Conservation (phyloP, 257 asterid genomes). For the Solanum infundibuliforme region DNA sequence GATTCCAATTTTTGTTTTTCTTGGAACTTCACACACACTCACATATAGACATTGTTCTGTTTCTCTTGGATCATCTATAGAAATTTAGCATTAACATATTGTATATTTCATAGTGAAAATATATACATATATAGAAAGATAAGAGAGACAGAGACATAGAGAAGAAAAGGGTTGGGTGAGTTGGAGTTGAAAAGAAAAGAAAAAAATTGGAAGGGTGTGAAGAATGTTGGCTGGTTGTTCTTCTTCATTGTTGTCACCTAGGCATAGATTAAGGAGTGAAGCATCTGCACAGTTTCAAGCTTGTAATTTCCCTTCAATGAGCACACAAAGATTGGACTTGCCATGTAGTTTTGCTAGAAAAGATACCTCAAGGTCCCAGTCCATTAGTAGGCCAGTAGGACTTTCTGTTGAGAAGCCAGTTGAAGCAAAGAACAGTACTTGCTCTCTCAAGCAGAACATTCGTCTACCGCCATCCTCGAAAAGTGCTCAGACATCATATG, state of each 20-base stretch:
- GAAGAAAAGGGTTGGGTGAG: constrained; percentile 30
- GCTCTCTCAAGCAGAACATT: constrained; percentile 59
- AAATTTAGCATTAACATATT: constrained; percentile 4
- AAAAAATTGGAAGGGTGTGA: constrained; percentile 37
- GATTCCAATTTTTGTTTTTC: constrained; percentile 56
- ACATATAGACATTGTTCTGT: constrained; percentile 41
- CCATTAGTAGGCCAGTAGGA: constrained; percentile 70
- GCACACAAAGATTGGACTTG: constrained; percentile 88
- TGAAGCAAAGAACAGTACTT: constrained; percentile 37
- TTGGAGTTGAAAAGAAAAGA: constrained; percentile 22
- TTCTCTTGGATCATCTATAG: constrained; percentile 51
- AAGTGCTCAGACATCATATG: constrained; percentile 8
- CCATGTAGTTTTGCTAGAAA: constrained; percentile 63
- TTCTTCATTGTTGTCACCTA: constrained; percentile 81
- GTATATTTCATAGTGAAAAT: constrained; percentile 1
- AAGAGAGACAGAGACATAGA: constrained; percentile 12
- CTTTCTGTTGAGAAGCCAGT: constrained; percentile 54
- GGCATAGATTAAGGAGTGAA: constrained; percentile 91
- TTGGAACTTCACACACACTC: constrained; percentile 59
- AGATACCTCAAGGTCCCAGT: constrained; percentile 46
- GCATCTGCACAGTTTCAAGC: constrained; percentile 71
- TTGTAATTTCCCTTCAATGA: constrained; percentile 86
- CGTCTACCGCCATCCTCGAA: constrained; percentile 53
- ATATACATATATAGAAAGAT: neutral
- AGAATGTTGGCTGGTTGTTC: constrained; percentile 99